Evolutionary conservation across 2,329 filamentous ascomycete species (phyloP).

Genomic region (Alternaria burnsii): DNA sequence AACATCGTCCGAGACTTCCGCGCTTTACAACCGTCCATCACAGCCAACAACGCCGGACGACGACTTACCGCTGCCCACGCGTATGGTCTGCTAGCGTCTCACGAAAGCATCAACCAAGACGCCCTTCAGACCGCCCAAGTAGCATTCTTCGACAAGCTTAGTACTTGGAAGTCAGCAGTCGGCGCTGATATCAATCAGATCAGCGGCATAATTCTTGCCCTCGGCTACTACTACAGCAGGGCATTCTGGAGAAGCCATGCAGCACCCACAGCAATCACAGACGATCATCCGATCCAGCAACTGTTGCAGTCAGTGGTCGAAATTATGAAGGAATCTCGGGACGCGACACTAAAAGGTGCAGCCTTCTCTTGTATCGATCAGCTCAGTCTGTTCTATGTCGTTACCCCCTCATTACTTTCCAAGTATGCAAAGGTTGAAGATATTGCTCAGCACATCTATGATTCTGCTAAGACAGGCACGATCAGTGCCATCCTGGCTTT

Average conservation of each 20-base stretch:
- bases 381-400: constrained; percentile 65
- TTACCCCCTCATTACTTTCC: constrained; percentile 55
- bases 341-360: constrained; percentile 66
- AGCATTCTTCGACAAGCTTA: constrained; percentile 58
- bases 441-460: constrained; percentile 69
- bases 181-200: constrained; percentile 67
- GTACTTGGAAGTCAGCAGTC: constrained; percentile 66
- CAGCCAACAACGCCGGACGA: constrained; percentile 75
- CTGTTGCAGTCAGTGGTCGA: constrained; percentile 58
- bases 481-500: constrained; percentile 83
- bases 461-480: constrained; percentile 78
- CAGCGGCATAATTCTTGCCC: constrained; percentile 67
- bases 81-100: constrained; percentile 79
- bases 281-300: constrained; percentile 51
- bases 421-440: constrained; percentile 51
- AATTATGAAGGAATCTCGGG: constrained; percentile 63
- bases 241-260: constrained; percentile 59
- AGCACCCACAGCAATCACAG: constrained; percentile 27
- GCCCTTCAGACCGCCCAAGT: constrained; percentile 56
- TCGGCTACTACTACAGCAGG: constrained; percentile 67
- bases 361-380: constrained; percentile 67
- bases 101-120: constrained; percentile 56
- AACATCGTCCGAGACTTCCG: constrained; percentile 46
- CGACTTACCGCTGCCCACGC: constrained; percentile 73
- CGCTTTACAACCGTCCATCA: constrained; percentile 67